Evolutionary conservation across 345 rosid genomes (phyloP).

Genomic region (Abelmoschus esculentus): DNA sequence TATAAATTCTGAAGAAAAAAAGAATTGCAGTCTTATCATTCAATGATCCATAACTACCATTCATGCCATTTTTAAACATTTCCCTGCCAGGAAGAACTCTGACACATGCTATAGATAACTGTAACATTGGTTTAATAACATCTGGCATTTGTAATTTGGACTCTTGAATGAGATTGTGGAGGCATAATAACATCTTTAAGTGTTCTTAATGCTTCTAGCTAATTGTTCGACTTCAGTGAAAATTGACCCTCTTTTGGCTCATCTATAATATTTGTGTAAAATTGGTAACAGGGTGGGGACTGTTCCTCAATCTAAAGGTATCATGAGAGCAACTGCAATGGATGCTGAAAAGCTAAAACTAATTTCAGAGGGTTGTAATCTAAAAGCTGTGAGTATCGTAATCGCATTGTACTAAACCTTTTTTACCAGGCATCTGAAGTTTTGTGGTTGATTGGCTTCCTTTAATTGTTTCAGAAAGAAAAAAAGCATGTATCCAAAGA

Average conservation of each 20-base stretch:
- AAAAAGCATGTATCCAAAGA: constrained; percentile 55
- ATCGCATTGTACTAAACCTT: background rate
- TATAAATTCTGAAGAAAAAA: background rate
- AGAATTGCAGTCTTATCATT: background rate
- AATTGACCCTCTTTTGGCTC: background rate
- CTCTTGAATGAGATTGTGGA: background rate
- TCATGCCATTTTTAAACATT: no score
- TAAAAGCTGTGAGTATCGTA: constrained; percentile 45
- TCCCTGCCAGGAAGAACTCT: background rate
- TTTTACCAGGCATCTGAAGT: constrained; percentile 2
- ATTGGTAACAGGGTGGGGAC: constrained; percentile 54
- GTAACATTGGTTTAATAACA: background rate
- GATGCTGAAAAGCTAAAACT: constrained; percentile 73
- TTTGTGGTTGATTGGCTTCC: constrained; percentile 26
- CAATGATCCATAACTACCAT: no score
- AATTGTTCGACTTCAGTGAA: background rate
- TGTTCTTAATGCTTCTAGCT: no score
- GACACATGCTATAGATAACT: background rate
- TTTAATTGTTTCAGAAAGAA: constrained; percentile 62
- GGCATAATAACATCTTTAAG: background rate
- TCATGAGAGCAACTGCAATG: constrained; percentile 45
- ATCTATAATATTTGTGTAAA: background rate
- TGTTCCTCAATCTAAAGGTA: constrained; percentile 58
- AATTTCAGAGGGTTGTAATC: constrained; percentile 69
- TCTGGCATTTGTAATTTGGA: background rate